Evolutionary conservation across 495 filamentous ascomycete species (phyloP).

Genomic region (Neurospora sp.): DNA sequence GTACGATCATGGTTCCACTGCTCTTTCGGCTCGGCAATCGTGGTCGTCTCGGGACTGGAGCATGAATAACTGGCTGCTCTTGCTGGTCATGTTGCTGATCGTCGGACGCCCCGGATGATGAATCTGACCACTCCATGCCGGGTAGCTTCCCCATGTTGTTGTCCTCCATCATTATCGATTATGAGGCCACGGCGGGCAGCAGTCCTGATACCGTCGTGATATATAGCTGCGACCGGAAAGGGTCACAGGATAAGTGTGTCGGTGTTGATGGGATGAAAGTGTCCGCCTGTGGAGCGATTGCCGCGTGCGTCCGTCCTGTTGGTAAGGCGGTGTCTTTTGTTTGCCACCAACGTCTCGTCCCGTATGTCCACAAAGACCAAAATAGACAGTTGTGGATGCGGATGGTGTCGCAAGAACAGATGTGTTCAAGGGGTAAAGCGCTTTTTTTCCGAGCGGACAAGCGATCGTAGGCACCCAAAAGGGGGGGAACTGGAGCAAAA

Average conservation of each 20-base stretch:
- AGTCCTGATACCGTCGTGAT: neutral
- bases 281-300: neutral
- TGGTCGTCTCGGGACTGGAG: conserved; percentile 39
- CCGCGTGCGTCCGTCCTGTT: neutral
- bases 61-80: conserved; percentile 23
- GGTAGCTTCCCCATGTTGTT: conserved; percentile 3
- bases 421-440: neutral
- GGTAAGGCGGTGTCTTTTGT: neutral
- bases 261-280: neutral
- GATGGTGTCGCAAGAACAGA: neutral
- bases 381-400: neutral
- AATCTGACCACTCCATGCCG: conserved; percentile 24
- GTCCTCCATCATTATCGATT: conserved; percentile 17
- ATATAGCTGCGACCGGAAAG: neutral
- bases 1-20: conserved; percentile 72
- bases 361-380: neutral
- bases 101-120: conserved; percentile 28
- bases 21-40: conserved; percentile 54
- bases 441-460: neutral
- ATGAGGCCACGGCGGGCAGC: neutral
- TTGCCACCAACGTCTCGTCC: neutral
- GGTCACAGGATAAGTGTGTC: neutral
- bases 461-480: neutral
- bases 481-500: neutral
- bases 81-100: conserved; percentile 16